A percentile compares a stretch with the other conserved stretches of the same genome.
Conservation (phyloP, 1,284 basidiomycete genomes). For the Ustilago cynodontis region DNA sequence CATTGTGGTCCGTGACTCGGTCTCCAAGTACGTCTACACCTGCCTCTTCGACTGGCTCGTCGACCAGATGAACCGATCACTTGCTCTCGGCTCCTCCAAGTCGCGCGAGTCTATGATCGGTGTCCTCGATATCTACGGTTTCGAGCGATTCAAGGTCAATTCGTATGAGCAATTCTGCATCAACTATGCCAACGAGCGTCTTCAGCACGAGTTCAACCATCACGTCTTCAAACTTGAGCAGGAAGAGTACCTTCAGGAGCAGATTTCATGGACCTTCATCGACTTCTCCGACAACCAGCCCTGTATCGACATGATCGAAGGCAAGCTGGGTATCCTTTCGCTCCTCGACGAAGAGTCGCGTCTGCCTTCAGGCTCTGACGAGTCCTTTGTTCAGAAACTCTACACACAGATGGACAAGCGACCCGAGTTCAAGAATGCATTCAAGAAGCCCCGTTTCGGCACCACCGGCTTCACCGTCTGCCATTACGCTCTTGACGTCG, state of each 20-base stretch:
- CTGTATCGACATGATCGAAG: slow-evolving; percentile 98
- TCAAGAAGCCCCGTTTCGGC: slow-evolving; percentile 98
- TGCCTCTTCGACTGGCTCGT: slow-evolving; percentile 99
- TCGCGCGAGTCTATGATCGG: slow-evolving; percentile 97
- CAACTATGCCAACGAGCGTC: slow-evolving; percentile 99
- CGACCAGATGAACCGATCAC: slow-evolving; percentile 93
- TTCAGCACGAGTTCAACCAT: slow-evolving; percentile 83
- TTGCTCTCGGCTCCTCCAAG: slow-evolving; percentile 87
- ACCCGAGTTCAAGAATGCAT: slow-evolving; percentile 86
- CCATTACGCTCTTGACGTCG: slow-evolving; percentile 97
- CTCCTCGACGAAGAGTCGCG: slow-evolving; percentile 98
- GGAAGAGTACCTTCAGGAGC: slow-evolving; percentile 97
- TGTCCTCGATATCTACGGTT: slow-evolving; percentile 82
- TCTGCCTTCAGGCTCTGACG: slow-evolving; percentile 90
- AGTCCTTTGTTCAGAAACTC: slow-evolving; percentile 93
- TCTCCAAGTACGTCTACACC: slow-evolving; percentile 98
- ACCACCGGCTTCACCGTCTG: slow-evolving; percentile 97
- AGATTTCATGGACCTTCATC: slow-evolving; percentile 99
- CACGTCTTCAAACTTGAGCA: slow-evolving; percentile 82
- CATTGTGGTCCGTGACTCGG: slow-evolving; percentile 93
- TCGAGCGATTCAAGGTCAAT: slow-evolving; percentile 74
- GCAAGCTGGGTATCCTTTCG: slow-evolving; percentile 93
- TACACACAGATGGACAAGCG: slow-evolving; percentile 84
- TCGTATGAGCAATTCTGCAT: slow-evolving; percentile 99
- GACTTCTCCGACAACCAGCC: slow-evolving; percentile 98